These are phyloP conservation scores for Blastocystis hominis DNA, from an alignment of 352 stramenopile genomes.

Conservation along the genomic window DNA sequence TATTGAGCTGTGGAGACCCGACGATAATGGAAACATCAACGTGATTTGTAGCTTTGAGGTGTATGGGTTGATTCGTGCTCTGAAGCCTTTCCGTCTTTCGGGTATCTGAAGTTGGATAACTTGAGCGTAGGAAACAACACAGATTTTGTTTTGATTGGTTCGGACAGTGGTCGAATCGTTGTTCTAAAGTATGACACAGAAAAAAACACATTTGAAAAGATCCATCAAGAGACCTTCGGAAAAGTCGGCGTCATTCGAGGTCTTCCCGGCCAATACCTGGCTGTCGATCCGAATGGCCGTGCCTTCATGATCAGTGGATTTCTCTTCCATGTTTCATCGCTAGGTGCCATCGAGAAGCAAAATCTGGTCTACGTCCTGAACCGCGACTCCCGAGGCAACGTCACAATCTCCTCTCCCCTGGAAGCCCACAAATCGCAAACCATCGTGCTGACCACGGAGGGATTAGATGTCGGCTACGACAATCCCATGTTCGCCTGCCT, in stretches of 20 bases:
- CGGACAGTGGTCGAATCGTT: constrained; percentile 85
- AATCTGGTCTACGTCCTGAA: constrained; percentile 99
- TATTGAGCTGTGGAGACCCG: constrained; percentile 74
- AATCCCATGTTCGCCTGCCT: constrained; percentile 94
- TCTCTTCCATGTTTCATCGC: neutral
- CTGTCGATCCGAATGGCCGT: constrained; percentile 86
- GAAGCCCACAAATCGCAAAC: constrained; percentile 89
- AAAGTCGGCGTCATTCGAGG: constrained; percentile 88
- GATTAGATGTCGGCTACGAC: constrained; percentile 93
- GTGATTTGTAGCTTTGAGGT: constrained; percentile 73
- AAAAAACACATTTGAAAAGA: constrained; percentile 63
- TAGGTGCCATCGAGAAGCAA: constrained; percentile 84
- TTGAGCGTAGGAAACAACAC: constrained; percentile 62
- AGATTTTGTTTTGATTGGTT: constrained; percentile 87
- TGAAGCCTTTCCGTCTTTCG: constrained; percentile 75
- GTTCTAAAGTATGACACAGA: constrained; percentile 83
- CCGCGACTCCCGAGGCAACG: constrained; percentile 77
- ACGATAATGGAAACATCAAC: constrained; percentile 68
- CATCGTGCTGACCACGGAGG: constrained; percentile 84
- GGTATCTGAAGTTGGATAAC: constrained; percentile 59
- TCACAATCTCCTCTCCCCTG: constrained; percentile 93
- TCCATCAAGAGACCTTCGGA: constrained; percentile 86
- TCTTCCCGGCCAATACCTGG: constrained; percentile 92
- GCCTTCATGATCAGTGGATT: constrained; percentile 82
- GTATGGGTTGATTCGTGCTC: constrained; percentile 80